Percentiles rank a stretch among this genome's conserved stretches.
Conservation (phyloP, 2,329 filamentous ascomycete species). For the Corinectria fuckeliana region DNA sequence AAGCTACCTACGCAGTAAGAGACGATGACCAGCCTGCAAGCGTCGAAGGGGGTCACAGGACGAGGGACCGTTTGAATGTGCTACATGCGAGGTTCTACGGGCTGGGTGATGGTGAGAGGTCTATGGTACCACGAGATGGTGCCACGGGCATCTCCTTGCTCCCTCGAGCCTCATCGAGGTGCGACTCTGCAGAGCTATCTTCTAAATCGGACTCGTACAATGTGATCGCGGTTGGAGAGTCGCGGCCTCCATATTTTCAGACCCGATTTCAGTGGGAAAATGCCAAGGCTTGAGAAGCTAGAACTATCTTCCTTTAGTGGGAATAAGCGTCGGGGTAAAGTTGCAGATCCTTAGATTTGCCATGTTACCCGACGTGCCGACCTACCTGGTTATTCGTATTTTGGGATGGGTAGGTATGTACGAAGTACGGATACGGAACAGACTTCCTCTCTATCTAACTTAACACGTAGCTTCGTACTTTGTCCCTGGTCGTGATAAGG, state of each 20-base stretch:
- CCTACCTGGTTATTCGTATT: too few relatives aligned
- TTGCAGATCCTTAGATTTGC: neutral
- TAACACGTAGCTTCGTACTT: too few relatives aligned
- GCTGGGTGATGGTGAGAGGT: neutral
- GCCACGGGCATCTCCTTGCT: neutral
- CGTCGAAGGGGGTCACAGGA: too few relatives aligned
- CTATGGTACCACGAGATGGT: neutral
- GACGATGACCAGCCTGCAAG: neutral
- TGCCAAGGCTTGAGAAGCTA: conserved; percentile 12
- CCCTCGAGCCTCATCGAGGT: conserved; percentile 30
- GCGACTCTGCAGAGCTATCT: conserved; percentile 16
- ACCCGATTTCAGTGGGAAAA: too few relatives aligned
- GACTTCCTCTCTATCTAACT: too few relatives aligned
- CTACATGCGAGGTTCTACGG: neutral
- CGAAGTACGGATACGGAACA: too few relatives aligned
- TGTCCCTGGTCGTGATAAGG: too few relatives aligned
- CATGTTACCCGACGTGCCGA: neutral
- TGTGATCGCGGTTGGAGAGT: conserved; percentile 1
- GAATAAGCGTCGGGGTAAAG: conserved; percentile 11
- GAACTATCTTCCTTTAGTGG: neutral
- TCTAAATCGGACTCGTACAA: conserved; percentile 18
- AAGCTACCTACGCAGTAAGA: too few relatives aligned
- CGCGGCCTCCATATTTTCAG: neutral
- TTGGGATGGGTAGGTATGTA: neutral
- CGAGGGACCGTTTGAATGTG: neutral